Evolutionary conservation across 129 eudicot species (phyloP).

Genomic region (Kitagawia praeruptora): DNA sequence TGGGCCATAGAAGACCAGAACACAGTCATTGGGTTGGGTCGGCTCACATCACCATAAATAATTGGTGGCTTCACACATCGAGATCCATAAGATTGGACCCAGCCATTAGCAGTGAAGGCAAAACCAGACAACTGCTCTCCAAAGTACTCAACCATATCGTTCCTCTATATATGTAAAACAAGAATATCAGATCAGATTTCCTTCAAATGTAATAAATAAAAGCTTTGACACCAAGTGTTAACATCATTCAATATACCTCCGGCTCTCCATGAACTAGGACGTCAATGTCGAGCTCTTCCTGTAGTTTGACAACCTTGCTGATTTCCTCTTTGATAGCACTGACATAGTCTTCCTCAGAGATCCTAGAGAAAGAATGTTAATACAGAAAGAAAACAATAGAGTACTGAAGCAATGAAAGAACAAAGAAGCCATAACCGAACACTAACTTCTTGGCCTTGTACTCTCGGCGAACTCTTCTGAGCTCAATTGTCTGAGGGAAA

Average conservation of each 20-base stretch:
- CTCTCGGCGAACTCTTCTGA: constrained; percentile 97
- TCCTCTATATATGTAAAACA: constrained; percentile 31
- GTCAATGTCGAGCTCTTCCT: constrained; percentile 71
- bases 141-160: constrained; percentile 94
- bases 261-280: constrained; percentile 78
- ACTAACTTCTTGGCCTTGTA: constrained; percentile 97
- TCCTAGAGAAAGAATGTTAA: constrained; percentile 23
- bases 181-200: background rate
- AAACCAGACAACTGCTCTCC: constrained; percentile 96
- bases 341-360: constrained; percentile 60
- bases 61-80: constrained; percentile 88
- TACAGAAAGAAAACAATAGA: background rate
- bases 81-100: constrained; percentile 89
- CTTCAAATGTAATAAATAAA: background rate
- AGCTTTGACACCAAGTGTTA: background rate
- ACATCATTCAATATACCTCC: constrained; percentile 36
- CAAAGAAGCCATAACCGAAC: background rate
- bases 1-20: constrained; percentile 76
- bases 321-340: constrained; percentile 64
- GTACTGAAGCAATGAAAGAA: background rate
- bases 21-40: constrained; percentile 76
- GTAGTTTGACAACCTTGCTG: constrained; percentile 65
- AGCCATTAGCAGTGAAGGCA: constrained; percentile 94
- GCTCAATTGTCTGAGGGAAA: constrained; percentile 94
- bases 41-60: constrained; percentile 84